Evolutionary conservation across 441 rosid genomes (phyloP).

Genomic region (Theobroma grandiflorum): DNA sequence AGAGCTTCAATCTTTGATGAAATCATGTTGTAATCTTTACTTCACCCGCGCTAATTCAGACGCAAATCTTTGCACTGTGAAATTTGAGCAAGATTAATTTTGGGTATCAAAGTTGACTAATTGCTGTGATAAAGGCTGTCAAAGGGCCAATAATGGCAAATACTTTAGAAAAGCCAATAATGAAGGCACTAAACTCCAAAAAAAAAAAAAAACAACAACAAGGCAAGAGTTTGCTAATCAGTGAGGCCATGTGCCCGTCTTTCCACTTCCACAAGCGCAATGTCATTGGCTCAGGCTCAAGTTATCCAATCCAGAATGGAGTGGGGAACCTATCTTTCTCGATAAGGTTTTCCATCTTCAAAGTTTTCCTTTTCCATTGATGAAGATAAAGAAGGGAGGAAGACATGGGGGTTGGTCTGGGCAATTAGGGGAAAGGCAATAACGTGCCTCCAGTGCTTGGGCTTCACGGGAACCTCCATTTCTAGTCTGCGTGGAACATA

Average conservation of each 20-base stretch:
- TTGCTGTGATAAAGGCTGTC: slow-evolving; percentile 16
- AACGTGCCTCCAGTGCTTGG: not conserved
- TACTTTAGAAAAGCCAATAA: slow-evolving; percentile 21
- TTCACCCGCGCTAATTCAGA: slow-evolving; percentile 3
- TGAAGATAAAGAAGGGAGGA: not conserved
- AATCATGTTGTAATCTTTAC: not conserved
- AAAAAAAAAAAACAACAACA: not conserved
- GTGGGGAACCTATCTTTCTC: slow-evolving; percentile 13
- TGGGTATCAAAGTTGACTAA: not conserved
- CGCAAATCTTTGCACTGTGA: not conserved
- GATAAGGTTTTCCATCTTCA: slow-evolving; percentile 8
- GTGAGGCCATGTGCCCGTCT: slow-evolving; percentile 22
- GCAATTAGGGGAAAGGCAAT: not conserved
- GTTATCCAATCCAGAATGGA: slow-evolving; percentile 11
- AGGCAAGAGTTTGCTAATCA: not conserved
- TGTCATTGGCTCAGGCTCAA: not conserved
- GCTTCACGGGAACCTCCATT: not conserved
- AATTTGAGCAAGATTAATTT: not conserved
- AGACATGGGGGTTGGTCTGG: not conserved
- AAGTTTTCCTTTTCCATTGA: not conserved
- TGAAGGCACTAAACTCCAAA: slow-evolving; percentile 1
- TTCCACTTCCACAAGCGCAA: not conserved
- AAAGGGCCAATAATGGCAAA: slow-evolving; percentile 15
- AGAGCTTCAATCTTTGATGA: slow-evolving; percentile 6
- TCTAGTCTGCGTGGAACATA: not conserved